Conservation (phyloP, 495 filamentous ascomycete genomes). For the Hypoxylon cercidicola region DNA sequence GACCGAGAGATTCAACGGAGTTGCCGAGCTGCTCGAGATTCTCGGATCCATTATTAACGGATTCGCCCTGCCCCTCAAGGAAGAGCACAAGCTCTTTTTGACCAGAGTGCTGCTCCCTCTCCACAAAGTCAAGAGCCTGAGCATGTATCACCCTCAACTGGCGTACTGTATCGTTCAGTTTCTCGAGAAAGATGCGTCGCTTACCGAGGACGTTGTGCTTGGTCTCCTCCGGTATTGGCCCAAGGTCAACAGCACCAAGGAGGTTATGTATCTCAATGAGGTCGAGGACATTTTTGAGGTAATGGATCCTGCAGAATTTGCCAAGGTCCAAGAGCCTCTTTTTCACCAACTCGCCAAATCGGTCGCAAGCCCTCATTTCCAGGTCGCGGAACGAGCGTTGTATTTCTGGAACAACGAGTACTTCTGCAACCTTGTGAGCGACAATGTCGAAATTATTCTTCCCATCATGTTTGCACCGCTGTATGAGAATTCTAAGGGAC, state of each 20-base stretch:
- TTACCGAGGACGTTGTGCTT: conserved; percentile 98
- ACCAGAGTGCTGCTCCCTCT: conserved; percentile 91
- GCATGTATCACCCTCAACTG: conserved; percentile 99
- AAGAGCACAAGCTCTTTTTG: conserved; percentile 98
- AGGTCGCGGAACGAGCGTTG: conserved; percentile 95
- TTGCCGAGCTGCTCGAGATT: conserved; percentile 96
- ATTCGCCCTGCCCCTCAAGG: conserved; percentile 95
- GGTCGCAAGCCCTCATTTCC: conserved; percentile 98
- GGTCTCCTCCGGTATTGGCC: conserved; percentile 97
- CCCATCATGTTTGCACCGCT: conserved; percentile 99
- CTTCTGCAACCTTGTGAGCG: conserved; percentile 99
- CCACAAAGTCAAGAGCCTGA: conserved; percentile 98
- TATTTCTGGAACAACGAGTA: conserved; percentile 99
- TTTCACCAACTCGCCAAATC: conserved; percentile 98
- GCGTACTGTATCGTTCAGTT: conserved; percentile 99
- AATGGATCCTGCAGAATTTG: conserved; percentile 98
- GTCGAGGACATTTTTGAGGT: conserved; percentile 99
- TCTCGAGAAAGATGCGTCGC: conserved; percentile 94
- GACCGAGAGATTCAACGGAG: conserved; percentile 98
- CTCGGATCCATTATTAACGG: conserved; percentile 99
- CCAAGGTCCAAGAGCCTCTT: conserved; percentile 96
- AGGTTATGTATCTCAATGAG: conserved; percentile 99
- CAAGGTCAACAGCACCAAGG: conserved; percentile 99
- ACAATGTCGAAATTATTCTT: conserved; percentile 97
- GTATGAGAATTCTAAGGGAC: conserved; percentile 99